Percentiles rank a stretch among this genome's conserved stretches.
phyloP scores from a whole-genome alignment of 2,329 filamentous ascomycete species.

The Cladophialophora bantiana region DNA sequence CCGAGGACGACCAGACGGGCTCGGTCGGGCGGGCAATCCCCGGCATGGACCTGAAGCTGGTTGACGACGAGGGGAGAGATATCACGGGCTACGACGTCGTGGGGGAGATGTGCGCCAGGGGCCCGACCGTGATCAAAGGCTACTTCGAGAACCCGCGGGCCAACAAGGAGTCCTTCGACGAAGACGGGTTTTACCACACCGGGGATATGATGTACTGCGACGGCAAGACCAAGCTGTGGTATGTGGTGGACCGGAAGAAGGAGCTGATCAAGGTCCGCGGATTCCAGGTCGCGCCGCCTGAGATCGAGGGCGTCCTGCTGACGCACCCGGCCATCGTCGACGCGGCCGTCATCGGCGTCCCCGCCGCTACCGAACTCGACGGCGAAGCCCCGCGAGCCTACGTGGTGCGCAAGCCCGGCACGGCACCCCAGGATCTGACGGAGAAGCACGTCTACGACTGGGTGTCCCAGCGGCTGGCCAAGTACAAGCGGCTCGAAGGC shows the following conservation, averaged over 20 bases:
- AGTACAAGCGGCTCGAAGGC: slow-evolving; percentile 68
- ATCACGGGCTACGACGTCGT: slow-evolving; percentile 58
- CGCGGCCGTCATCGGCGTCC: slow-evolving; percentile 58
- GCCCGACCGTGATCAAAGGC: slow-evolving; percentile 60
- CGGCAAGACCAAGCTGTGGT: slow-evolving; percentile 27
- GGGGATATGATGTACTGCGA: slow-evolving; percentile 61
- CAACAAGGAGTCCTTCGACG: slow-evolving; percentile 52
- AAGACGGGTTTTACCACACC: slow-evolving; percentile 50
- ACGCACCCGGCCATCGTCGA: slow-evolving; percentile 57
- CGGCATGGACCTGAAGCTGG: slow-evolving; percentile 41
- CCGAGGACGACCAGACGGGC: slow-evolving; percentile 52
- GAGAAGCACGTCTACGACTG: slow-evolving; percentile 52
- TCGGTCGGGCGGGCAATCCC: slow-evolving; percentile 57
- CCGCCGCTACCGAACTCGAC: slow-evolving; percentile 19
- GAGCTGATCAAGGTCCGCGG: slow-evolving; percentile 40
- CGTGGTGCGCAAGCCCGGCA: slow-evolving; percentile 47
- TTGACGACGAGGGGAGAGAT: slow-evolving; percentile 62
- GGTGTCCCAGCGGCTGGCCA: slow-evolving; percentile 56
- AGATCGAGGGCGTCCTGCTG: slow-evolving; percentile 57
- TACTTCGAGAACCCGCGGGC: slow-evolving; percentile 57
- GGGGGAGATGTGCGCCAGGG: slow-evolving; percentile 58
- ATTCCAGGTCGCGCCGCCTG: slow-evolving; percentile 60
- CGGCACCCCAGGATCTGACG: slow-evolving; percentile 48
- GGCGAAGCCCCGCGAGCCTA: slow-evolving; percentile 35
- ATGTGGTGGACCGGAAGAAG: slow-evolving; percentile 35